Evolutionary conservation across 352 stramenopile genomes (phyloP).

Genomic region (Blastocystis sp.): DNA sequence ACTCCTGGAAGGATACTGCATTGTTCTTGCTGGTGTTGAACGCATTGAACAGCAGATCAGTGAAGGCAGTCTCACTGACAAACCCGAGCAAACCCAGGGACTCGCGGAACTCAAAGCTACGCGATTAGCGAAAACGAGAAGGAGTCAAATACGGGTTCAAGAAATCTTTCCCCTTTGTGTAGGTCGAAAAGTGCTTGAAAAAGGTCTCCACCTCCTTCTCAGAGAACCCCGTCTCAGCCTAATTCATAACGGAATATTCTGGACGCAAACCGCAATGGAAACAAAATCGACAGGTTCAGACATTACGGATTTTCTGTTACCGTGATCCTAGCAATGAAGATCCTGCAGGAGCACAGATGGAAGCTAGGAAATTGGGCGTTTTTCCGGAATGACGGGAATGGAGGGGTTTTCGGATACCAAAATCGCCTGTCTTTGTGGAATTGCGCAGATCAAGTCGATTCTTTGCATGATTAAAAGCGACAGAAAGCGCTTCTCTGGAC

Average conservation of each 20-base stretch:
- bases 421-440: background rate
- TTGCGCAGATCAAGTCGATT: background rate
- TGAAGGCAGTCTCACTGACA: slow-evolving; percentile 44
- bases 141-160: background rate
- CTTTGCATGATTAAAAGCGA: background rate
- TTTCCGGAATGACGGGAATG: too few species aligned
- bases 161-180: slow-evolving; percentile 39
- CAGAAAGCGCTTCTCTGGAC: background rate
- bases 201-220: slow-evolving; percentile 53
- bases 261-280: background rate
- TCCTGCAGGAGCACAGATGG: too few species aligned
- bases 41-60: slow-evolving; percentile 63
- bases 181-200: slow-evolving; percentile 46
- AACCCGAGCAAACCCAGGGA: slow-evolving; percentile 56
- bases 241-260: background rate
- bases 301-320: background rate
- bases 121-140: background rate
- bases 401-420: too few species aligned
- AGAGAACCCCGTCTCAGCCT: slow-evolving; percentile 47
- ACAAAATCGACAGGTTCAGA: background rate
- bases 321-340: background rate
- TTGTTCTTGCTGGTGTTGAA: slow-evolving; percentile 47
- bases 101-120: slow-evolving; percentile 63
- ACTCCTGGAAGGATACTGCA: slow-evolving; percentile 39
- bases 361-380: too few species aligned